Evolutionary conservation across 2,329 filamentous ascomycete species (phyloP).

Genomic region (Eurotiales sp.): DNA sequence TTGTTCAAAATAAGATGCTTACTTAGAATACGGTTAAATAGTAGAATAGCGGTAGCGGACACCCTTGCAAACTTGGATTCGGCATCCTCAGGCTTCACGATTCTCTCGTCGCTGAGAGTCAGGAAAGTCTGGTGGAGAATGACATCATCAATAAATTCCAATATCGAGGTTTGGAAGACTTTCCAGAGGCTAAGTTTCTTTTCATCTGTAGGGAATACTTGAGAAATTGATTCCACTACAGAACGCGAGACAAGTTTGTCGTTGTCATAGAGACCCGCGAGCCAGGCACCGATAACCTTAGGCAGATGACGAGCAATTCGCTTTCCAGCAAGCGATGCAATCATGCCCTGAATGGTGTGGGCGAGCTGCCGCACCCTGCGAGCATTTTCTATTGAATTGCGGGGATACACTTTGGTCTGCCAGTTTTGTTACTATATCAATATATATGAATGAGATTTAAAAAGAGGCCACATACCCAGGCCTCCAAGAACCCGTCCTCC

Average conservation of each 20-base stretch:
- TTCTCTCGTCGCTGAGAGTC: conserved; percentile 85
- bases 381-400: conserved; percentile 83
- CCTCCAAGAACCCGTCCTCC: conserved; percentile 79
- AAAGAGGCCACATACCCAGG: conserved; percentile 67
- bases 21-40: conserved; percentile 54
- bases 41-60: conserved; percentile 55
- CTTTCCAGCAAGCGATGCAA: conserved; percentile 63
- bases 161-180: conserved; percentile 73
- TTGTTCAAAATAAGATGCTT: conserved; percentile 13
- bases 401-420: conserved; percentile 80
- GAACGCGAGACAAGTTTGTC: conserved; percentile 72
- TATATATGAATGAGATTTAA: conserved; percentile 4
- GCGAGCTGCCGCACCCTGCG: conserved; percentile 83
- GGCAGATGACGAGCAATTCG: conserved; percentile 77
- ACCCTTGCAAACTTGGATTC: conserved; percentile 82
- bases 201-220: conserved; percentile 73
- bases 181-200: conserved; percentile 75
- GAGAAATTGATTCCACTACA: conserved; percentile 71
- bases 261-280: conserved; percentile 82
- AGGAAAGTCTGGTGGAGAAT: conserved; percentile 71
- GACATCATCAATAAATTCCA: conserved; percentile 77
- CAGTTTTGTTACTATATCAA: conserved; percentile 35
- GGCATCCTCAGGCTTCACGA: conserved; percentile 77
- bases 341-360: conserved; percentile 67
- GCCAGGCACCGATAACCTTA: conserved; percentile 79